Base-by-base conservation (phyloP, 1,284 basidiomycete genomes). In the Tilletia caries region DNA sequence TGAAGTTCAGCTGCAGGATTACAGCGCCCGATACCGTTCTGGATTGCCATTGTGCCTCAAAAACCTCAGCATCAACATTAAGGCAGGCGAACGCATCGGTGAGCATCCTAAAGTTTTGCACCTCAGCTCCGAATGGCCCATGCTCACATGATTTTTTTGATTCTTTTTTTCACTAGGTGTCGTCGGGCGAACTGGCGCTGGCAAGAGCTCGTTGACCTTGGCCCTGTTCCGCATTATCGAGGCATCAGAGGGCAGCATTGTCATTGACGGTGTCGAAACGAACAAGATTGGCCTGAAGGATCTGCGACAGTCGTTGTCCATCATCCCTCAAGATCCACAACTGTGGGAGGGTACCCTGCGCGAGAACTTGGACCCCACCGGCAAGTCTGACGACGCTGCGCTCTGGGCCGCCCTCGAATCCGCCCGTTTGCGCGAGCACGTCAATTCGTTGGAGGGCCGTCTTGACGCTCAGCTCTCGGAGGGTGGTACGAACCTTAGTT, bases 341-440 rank as follows among this genome's bases (percentile, higher is more conserved):
- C 82, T 95, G 33, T 95, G 94, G 80, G 91, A 93, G 82, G 93
- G 92, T 0, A 90, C 90, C 2, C 85, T 96, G 27, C 88, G 92
- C 65, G 90, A 92, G 73, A 93, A 93, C 76, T 89, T 94, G 66
- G 91, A 93, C 82, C 92, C 91, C 1, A 86, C 89, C 27, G 86
- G 87, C 70, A 85, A 91, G 71, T 86, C 87, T 25, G 92, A 93
- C 82, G 88, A 86, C 6, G 75, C 70, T 23, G 90, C 90, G 66
- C 92, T 96, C 32, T 95, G 93, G 92, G 85, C 85, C 32, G 91
- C 92, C 1, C 86, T 95, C 13, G 87, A 88, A 68, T 90, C 93
- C 79, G 89, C 90, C 41, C 72, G 87, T 78, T 83, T 92, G 71
- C 90, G 88, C 79, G 84, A 89, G 43, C 92, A 91, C 81, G 87